phyloP scores from a whole-genome alignment of 106 monocot species.

The Platanthera zijinensis region DNA sequence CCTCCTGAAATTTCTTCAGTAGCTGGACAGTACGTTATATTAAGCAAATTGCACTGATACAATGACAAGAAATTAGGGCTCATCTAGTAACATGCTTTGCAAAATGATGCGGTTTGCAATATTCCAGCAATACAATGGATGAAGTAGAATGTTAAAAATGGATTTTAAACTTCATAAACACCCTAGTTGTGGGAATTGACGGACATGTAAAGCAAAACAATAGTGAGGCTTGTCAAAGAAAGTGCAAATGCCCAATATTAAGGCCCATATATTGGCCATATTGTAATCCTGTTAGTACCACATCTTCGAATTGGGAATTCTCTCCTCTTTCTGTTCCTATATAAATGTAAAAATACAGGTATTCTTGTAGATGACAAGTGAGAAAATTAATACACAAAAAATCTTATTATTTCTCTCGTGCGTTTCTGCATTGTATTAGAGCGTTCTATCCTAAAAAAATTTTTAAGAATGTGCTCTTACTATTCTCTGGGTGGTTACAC shows the following conservation, averaged over 20 bases:
- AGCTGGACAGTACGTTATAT: constrained; percentile 75
- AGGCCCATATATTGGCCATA: too few species aligned
- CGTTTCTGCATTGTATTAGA: too few species aligned
- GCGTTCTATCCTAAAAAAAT: too few species aligned
- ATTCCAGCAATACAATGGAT: background rate
- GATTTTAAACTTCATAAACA: background rate
- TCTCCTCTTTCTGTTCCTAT: background rate
- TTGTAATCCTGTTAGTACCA: too few species aligned
- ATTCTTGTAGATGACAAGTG: too few species aligned
- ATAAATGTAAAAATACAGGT: too few species aligned
- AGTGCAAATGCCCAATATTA: too few species aligned
- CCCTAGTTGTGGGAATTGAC: background rate
- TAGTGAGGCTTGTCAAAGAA: background rate
- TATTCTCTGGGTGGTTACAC: too few species aligned
- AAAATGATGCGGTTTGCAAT: background rate
- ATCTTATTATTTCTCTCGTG: too few species aligned
- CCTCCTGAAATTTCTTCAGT: constrained; percentile 45
- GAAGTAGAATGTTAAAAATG: background rate
- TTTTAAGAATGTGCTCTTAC: too few species aligned
- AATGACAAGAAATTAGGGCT: constrained; percentile 4
- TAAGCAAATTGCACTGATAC: constrained; percentile 63
- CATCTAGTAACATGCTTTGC: background rate
- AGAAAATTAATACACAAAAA: too few species aligned
- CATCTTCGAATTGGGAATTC: background rate
- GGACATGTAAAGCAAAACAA: background rate